A percentile compares a stretch with the other conserved stretches of the same genome.
Conservation (phyloP, 169 alveolate species). For the Eimeria sp. region DNA sequence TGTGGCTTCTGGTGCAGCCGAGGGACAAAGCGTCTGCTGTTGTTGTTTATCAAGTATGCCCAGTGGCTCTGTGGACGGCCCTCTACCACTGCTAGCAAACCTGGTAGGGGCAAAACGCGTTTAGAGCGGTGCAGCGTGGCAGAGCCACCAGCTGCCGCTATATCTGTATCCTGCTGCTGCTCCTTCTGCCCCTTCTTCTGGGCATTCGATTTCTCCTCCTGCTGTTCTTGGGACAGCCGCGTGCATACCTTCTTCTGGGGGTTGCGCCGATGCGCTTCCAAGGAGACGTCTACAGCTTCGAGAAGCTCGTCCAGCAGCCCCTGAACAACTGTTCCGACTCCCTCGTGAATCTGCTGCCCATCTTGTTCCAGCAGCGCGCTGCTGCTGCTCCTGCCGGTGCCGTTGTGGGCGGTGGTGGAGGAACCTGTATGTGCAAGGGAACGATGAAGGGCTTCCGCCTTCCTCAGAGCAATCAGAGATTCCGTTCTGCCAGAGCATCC, state of each 20-base stretch:
- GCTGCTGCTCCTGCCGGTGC: slow-evolving; percentile 13
- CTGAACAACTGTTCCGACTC: slow-evolving; percentile 24
- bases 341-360: slow-evolving; percentile 34
- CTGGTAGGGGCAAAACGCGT: not conserved
- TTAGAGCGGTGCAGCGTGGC: not conserved
- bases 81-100: slow-evolving; percentile 1
- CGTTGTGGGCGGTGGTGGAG: not conserved
- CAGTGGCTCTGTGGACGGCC: slow-evolving; percentile 86
- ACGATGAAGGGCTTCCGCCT: slow-evolving; percentile 26
- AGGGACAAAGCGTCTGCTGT: slow-evolving; percentile 90
- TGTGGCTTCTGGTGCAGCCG: slow-evolving; percentile 88
- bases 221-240: slow-evolving; percentile 13
- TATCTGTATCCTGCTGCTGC: slow-evolving; percentile 15
- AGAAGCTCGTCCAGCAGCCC: slow-evolving; percentile 75
- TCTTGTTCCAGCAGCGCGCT: slow-evolving; percentile 19
- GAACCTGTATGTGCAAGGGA: not conserved
- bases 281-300: slow-evolving; percentile 60
- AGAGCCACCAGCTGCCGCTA: not conserved
- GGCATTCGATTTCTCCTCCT: slow-evolving; percentile 1
- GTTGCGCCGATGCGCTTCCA: slow-evolving; percentile 50
- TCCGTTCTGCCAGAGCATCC: not conserved
- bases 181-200: slow-evolving; percentile 15
- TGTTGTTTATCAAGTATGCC: slow-evolving; percentile 89
- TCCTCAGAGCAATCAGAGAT: not conserved
- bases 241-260: slow-evolving; percentile 33